phyloP scores from a whole-genome alignment of 495 filamentous ascomycete species.

The Aspergillus avenaceus region DNA sequence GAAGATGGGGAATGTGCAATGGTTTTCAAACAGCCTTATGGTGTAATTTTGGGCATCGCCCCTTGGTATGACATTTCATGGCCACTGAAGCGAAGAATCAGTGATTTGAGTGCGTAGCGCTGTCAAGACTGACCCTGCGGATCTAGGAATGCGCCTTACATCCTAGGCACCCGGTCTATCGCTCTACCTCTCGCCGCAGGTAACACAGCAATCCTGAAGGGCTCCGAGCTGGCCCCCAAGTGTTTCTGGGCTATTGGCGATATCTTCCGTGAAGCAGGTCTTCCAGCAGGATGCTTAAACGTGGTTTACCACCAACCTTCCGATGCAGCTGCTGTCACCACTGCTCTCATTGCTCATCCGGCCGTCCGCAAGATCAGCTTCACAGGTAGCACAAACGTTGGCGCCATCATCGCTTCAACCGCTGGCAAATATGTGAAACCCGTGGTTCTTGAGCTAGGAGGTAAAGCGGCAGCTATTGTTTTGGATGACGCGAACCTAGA shows the following conservation, averaged over 20 bases:
- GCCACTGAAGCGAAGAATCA: neutral
- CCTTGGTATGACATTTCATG: slow-evolving; percentile 62
- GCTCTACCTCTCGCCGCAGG: slow-evolving; percentile 77
- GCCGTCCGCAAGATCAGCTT: slow-evolving; percentile 60
- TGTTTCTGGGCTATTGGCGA: slow-evolving; percentile 69
- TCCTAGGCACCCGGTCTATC: slow-evolving; percentile 61
- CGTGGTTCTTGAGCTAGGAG: slow-evolving; percentile 58
- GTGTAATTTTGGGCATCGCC: slow-evolving; percentile 76
- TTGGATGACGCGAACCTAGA: slow-evolving; percentile 56
- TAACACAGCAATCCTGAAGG: slow-evolving; percentile 74
- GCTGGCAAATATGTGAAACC: slow-evolving; percentile 56
- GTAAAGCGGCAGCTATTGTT: slow-evolving; percentile 57
- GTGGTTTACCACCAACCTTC: slow-evolving; percentile 48
- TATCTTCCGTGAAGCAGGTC: slow-evolving; percentile 69
- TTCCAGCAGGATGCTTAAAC: slow-evolving; percentile 55
- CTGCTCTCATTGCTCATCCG: slow-evolving; percentile 51
- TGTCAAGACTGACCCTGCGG: slow-evolving; percentile 1
- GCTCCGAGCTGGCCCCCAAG: slow-evolving; percentile 70
- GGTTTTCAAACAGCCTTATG: slow-evolving; percentile 76
- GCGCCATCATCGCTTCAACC: slow-evolving; percentile 51
- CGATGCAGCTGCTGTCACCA: slow-evolving; percentile 54
- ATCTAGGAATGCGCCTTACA: slow-evolving; percentile 60
- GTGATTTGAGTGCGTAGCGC: neutral
- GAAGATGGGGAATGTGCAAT: slow-evolving; percentile 59
- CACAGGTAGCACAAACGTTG: slow-evolving; percentile 55